Percentiles rank a stretch among this genome's conserved stretches.
These are phyloP conservation scores for Clitopilus hobsonii DNA, from an alignment of 768 basidiomycete genomes.

Conservation along the genomic window DNA sequence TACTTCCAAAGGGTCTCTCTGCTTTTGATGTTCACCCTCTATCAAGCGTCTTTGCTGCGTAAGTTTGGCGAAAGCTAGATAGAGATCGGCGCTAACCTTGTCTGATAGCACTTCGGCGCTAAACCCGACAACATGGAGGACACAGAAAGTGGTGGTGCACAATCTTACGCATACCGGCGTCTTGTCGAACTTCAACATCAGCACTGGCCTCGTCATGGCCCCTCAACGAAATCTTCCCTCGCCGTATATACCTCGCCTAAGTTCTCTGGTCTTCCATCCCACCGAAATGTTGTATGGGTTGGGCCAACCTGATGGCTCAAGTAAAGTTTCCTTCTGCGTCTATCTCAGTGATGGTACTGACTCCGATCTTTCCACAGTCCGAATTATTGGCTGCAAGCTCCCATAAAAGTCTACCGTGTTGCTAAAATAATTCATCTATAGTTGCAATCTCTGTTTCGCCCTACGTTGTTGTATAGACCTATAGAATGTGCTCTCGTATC, in stretches of 20 bases:
- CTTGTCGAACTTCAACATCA: constrained; percentile 42
- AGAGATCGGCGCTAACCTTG: constrained; percentile 9
- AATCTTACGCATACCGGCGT: constrained; percentile 38
- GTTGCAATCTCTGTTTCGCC: constrained; percentile 14
- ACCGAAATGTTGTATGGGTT: constrained; percentile 79
- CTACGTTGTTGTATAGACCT: neutral
- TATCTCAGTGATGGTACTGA: constrained; percentile 4
- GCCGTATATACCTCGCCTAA: constrained; percentile 55
- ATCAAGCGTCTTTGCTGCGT: constrained; percentile 84
- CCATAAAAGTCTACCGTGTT: constrained; percentile 4
- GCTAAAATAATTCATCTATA: constrained; percentile 15
- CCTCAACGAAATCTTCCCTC: constrained; percentile 55
- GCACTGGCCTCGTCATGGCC: constrained; percentile 50
- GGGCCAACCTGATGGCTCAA: constrained; percentile 67
- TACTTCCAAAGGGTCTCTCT: constrained; percentile 69
- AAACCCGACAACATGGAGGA: constrained; percentile 55
- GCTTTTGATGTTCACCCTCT: constrained; percentile 85
- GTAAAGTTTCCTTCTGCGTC: constrained; percentile 23
- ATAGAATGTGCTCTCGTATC: neutral
- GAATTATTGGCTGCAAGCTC: constrained; percentile 56
- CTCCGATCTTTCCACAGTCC: constrained; percentile 29
- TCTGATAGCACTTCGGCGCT: constrained; percentile 54
- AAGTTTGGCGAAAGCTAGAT: no score
- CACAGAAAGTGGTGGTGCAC: constrained; percentile 60
- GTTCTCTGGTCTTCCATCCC: constrained; percentile 77